These are phyloP conservation scores for Kalanchoe fedtschenkoi DNA, from an alignment of 164 flowering plant species.

Conservation along the genomic window DNA sequence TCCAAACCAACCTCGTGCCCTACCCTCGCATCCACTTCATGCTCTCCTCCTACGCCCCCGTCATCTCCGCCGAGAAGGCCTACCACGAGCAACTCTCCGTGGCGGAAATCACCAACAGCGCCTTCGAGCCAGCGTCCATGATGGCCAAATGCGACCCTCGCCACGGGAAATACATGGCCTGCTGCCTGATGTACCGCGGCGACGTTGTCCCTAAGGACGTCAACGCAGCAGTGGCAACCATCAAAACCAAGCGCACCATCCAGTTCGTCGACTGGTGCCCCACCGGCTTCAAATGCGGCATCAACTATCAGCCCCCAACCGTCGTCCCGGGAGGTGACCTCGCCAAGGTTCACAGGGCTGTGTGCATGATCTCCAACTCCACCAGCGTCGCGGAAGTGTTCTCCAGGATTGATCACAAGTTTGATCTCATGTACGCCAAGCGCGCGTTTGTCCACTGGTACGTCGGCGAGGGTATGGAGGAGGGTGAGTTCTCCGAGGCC, in stretches of 20 bases:
- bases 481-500: conserved; percentile 46
- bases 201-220: conserved; percentile 59
- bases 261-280: conserved; percentile 63
- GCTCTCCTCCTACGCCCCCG: conserved; percentile 55
- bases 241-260: conserved; percentile 54
- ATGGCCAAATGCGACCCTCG: conserved; percentile 59
- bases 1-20: conserved; percentile 55
- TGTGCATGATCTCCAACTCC: conserved; percentile 47
- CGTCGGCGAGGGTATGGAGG: conserved; percentile 55
- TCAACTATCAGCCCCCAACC: conserved; percentile 57
- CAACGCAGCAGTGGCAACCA: conserved; percentile 53
- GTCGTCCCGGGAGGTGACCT: conserved; percentile 56
- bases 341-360: conserved; percentile 53
- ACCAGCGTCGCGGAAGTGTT: conserved; percentile 50
- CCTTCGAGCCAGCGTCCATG: conserved; percentile 53
- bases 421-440: conserved; percentile 51
- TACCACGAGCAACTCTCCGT: conserved; percentile 53
- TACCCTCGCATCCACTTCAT: conserved; percentile 56
- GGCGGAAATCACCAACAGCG: conserved; percentile 54
- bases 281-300: conserved; percentile 54
- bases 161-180: conserved; percentile 55
- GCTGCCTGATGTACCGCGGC: conserved; percentile 51
- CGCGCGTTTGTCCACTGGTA: conserved; percentile 48
- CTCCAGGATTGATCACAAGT: conserved; percentile 44
- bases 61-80: conserved; percentile 48